These are phyloP conservation scores for Castanea mollissima DNA, from an alignment of 306 rosid species.

Conservation along the genomic window DNA sequence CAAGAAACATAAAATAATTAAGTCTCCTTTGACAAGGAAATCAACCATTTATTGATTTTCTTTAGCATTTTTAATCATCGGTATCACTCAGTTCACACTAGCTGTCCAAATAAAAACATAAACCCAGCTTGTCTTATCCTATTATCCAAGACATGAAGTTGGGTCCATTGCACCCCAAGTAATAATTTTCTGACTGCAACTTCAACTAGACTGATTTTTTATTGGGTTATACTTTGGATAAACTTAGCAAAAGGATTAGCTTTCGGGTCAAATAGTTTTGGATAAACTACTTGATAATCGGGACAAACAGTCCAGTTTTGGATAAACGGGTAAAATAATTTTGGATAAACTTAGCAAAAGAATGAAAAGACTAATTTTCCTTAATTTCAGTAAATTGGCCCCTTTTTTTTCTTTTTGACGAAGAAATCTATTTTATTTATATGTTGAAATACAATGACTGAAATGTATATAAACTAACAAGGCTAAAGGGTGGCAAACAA, in stretches of 20 bases:
- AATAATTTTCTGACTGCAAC: background rate
- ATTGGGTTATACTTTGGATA: background rate
- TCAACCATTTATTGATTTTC: background rate
- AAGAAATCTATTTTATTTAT: too few species aligned
- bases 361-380: background rate
- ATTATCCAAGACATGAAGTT: background rate
- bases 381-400: background rate
- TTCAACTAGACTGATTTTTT: background rate
- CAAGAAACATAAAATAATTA: background rate
- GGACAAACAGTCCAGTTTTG: too few species aligned
- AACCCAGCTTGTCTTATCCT: background rate
- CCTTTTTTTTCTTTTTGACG: too few species aligned
- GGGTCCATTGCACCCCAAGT: background rate
- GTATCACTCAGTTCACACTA: slow-evolving; percentile 11
- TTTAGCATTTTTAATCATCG: background rate
- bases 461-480: too few species aligned
- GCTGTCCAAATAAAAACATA: background rate
- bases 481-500: too few species aligned
- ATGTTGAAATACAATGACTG: too few species aligned
- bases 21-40: background rate
- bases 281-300: too few species aligned
- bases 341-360: background rate
- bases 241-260: background rate
- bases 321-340: background rate
- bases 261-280: too few species aligned